Conservation (phyloP, 225 moss, liverwort and hornwort genomes). For the Marchantia paleacea region DNA sequence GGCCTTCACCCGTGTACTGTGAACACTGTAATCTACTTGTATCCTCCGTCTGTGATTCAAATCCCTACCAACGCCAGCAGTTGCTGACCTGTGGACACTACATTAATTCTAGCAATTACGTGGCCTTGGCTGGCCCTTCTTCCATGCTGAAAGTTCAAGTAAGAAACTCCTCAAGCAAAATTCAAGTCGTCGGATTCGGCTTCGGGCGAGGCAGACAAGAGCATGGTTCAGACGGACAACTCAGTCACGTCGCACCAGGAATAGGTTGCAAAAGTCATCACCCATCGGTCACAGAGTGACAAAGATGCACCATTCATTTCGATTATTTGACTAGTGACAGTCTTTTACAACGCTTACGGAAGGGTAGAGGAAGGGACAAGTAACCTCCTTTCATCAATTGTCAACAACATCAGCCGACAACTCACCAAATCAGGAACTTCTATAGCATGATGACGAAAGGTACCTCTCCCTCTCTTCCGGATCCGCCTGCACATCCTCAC, state of each 20-base stretch:
- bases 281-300: not conserved
- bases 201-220: not conserved
- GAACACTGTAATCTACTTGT: not conserved
- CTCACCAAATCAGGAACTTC: constrained; percentile 27
- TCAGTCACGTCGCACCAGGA: not conserved
- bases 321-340: not conserved
- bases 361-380: not conserved
- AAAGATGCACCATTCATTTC: not conserved
- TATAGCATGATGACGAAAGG: constrained; percentile 17
- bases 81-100: not conserved
- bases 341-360: not conserved
- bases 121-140: not conserved
- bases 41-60: too few relatives aligned
- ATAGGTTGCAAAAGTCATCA: not conserved
- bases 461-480: constrained; percentile 18
- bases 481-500: constrained; percentile 21
- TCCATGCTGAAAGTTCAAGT: not conserved
- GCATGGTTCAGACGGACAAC: not conserved
- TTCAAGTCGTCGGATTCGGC: constrained; percentile 6
- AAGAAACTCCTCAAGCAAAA: not conserved
- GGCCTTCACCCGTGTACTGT: not conserved
- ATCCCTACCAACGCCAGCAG: not conserved
- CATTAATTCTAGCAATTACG: not conserved
- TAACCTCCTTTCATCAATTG: not conserved
- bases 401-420: constrained; percentile 2